Evolutionary conservation across 1,284 basidiomycete genomes (phyloP), one percentile per base, ranked within the genome.

Genomic region (Ganoderma meredithae): DNA sequence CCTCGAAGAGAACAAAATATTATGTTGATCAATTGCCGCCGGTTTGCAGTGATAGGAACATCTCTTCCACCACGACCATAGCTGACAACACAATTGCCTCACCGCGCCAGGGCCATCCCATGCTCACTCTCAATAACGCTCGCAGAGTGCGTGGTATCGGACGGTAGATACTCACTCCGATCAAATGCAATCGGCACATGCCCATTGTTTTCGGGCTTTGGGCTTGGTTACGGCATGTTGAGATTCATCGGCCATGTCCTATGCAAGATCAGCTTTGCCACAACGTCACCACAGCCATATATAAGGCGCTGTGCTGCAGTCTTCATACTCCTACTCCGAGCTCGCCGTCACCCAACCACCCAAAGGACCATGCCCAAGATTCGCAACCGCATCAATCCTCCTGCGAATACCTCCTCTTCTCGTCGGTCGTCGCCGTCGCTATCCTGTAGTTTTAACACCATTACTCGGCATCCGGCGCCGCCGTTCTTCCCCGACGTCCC

Each of bases 401-500:
- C 33, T 2, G 58, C 59, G 19, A 31, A 10, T 36, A 17, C 55
- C 8, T 56, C n/a, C 19, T 22, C 19, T 39, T 39, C 55, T 60
- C 60, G 41, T 15, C 10, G 13, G 25, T 17, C 19, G 9, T 22
- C 31, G n/a, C 10, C 17, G n/a, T 17, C 19, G 19, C 7, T 19
- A 8, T 17, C 40, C 12, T 31, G 22, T 53, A 31, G 25, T 47
- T 44, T 22, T 49, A 43, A n/a, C 33, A 12, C 36, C 15, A 9
- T 31, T 13, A 19, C 61, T n/a, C 47, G 62, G 2, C 62, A 61
- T 12, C 60, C 61, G 13, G 43, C 58, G 10, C 43, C 53, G 43
- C 49, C 53, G 43, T 27, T 40, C 36, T 22, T 69, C 17, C 68
- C 67, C 1, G 68, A 69, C 47, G 66, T 71, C 19, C 70, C 68